These are phyloP conservation scores for Salvia sclarea DNA, from an alignment of 305 asterid species.

Conservation along the genomic window DNA sequence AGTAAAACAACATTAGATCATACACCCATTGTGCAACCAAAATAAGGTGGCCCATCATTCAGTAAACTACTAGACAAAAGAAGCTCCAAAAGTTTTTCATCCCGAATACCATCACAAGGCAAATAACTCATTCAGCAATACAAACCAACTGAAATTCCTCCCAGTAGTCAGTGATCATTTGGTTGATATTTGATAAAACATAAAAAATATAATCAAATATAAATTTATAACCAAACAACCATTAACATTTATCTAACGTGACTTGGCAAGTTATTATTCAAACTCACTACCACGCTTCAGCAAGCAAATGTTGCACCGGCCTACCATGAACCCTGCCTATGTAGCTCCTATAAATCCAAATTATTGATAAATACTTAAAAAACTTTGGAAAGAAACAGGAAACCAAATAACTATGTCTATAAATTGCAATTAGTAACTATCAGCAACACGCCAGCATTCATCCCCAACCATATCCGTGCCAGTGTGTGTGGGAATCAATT, in stretches of 20 bases:
- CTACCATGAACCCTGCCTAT: not conserved
- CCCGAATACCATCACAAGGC: not conserved
- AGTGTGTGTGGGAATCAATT: not conserved
- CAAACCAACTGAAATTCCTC: not conserved
- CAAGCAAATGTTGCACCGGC: not conserved
- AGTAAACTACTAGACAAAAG: constrained; percentile 12
- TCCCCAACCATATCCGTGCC: not conserved
- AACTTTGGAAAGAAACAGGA: not conserved
- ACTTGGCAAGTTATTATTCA: not conserved
- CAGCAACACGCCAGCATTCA: constrained; percentile 1
- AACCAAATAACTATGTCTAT: not conserved
- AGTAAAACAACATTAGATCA: not conserved
- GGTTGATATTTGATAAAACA: not conserved
- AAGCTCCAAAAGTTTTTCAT: not conserved
- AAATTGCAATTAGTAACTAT: not conserved
- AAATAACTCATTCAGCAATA: not conserved
- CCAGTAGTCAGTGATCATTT: not conserved
- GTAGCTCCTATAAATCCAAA: not conserved
- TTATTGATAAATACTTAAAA: not conserved
- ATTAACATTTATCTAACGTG: not conserved
- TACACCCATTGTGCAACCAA: not conserved
- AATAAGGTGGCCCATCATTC: not conserved
- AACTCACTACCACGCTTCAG: not conserved
- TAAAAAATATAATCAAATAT: not conserved
- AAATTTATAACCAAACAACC: not conserved